Conservation (phyloP, 2,329 filamentous ascomycete species). For the Grosmannia penicillata region DNA sequence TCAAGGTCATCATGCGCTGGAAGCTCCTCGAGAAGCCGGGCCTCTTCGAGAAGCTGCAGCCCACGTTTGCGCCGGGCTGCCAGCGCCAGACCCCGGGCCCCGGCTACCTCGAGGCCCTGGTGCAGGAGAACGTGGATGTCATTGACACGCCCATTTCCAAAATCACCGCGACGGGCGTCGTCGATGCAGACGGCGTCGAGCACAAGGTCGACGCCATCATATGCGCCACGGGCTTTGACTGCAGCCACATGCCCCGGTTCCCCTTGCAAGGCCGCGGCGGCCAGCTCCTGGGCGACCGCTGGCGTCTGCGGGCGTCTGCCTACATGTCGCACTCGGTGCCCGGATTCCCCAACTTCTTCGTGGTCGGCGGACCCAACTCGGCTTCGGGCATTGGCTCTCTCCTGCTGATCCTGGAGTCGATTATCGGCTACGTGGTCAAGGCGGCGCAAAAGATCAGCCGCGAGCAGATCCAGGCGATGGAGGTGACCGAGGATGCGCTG, state of each 20-base stretch:
- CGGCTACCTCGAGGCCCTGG: conserved; percentile 30
- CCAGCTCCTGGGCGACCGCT: conserved; percentile 32
- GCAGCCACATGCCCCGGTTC: conserved; percentile 34
- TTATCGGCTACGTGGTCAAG: conserved; percentile 33
- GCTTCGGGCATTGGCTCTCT: conserved; percentile 34
- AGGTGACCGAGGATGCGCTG: conserved; percentile 26
- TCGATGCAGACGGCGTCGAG: conserved; percentile 27
- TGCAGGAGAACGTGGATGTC: conserved; percentile 30
- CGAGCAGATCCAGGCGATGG: conserved; percentile 29
- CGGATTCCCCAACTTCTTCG: conserved; percentile 38
- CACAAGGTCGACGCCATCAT: conserved; percentile 38
- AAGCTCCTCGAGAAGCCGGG: conserved; percentile 28
- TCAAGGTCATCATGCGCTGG: conserved; percentile 28
- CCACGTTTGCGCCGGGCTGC: conserved; percentile 29
- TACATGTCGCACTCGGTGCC: conserved; percentile 37
- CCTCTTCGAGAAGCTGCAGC: conserved; percentile 34
- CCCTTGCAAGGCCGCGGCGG: conserved; percentile 31
- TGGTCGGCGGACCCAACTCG: conserved; percentile 34
- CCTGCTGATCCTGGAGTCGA: conserved; percentile 33
- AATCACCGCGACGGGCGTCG: conserved; percentile 29
- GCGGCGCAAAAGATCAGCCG: conserved; percentile 32
- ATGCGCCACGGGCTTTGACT: conserved; percentile 41
- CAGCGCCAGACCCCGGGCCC: conserved; percentile 33
- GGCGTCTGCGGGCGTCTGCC: conserved; percentile 24
- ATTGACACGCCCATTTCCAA: conserved; percentile 27